These are phyloP conservation scores for Pseudofabraea citricarpa DNA, from an alignment of 2,329 filamentous ascomycete species.

Conservation along the genomic window DNA sequence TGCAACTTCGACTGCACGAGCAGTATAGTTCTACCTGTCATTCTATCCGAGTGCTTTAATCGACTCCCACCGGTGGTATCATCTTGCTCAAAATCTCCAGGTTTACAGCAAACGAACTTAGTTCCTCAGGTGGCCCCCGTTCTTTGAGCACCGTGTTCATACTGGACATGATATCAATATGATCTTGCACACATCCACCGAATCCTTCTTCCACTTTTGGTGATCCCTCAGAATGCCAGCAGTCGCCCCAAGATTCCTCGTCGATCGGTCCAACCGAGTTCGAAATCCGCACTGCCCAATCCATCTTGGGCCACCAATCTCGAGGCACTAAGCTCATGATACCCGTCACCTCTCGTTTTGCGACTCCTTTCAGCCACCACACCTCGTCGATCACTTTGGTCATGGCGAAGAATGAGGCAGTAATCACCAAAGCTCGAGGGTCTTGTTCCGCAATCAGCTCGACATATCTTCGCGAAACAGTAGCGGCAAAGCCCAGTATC, in stretches of 20 bases:
- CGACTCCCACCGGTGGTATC: background rate
- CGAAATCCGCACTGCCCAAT: constrained; percentile 25
- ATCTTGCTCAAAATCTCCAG: background rate
- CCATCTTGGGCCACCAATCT: constrained; percentile 27
- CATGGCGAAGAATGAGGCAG: constrained; percentile 25
- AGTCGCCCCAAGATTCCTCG: constrained; percentile 23
- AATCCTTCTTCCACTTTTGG: constrained; percentile 4
- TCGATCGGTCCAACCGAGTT: constrained; percentile 23
- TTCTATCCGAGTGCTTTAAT: background rate
- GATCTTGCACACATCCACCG: constrained; percentile 1
- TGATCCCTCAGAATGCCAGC: constrained; percentile 3
- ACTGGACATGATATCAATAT: constrained; percentile 7
- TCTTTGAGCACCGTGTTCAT: background rate
- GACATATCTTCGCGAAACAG: constrained; percentile 56
- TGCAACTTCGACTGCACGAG: too few species aligned
- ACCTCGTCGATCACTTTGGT: constrained; percentile 23
- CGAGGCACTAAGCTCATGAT: constrained; percentile 22
- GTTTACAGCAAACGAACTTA: background rate
- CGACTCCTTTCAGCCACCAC: constrained; percentile 69
- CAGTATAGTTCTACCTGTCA: too few species aligned
- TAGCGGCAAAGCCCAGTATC: constrained; percentile 59
- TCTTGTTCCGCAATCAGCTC: constrained; percentile 54
- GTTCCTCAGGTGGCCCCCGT: background rate
- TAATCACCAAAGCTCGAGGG: constrained; percentile 29
- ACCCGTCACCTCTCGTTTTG: constrained; percentile 60